Percentiles rank a stretch among this genome's conserved stretches.
Evolutionary conservation across 176 grass and related monocot species (phyloP).

Genomic region (Alopecurus myosuroides): DNA sequence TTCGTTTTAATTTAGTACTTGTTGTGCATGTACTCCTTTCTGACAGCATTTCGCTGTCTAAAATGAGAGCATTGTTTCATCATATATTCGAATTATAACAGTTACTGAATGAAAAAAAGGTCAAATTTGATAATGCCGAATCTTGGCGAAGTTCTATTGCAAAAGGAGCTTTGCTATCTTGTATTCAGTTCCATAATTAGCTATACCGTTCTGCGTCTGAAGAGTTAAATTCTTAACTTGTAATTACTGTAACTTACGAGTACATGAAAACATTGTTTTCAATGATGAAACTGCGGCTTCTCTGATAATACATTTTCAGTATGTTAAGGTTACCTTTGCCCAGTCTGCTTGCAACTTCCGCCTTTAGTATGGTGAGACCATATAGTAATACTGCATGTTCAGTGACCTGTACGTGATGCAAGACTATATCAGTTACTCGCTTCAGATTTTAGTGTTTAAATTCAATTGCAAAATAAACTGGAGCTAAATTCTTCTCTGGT

Average conservation of each 20-base stretch:
- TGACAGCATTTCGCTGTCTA: not conserved
- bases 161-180: not conserved
- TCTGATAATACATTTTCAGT: not conserved
- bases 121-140: not conserved
- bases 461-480: not conserved
- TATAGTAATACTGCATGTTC: not conserved
- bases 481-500: not conserved
- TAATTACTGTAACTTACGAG: not conserved
- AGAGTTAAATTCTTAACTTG: not conserved
- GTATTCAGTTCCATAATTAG: not conserved
- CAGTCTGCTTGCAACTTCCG: not conserved
- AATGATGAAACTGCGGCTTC: not conserved
- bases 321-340: conserved; percentile 1
- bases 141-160: not conserved
- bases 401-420: not conserved
- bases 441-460: not conserved
- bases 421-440: not conserved
- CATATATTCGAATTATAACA: not conserved
- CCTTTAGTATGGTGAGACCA: not conserved
- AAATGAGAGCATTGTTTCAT: not conserved
- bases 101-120: not conserved
- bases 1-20: not conserved
- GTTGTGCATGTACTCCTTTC: not conserved
- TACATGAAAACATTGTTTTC: not conserved
- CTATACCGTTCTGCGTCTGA: not conserved